Evolutionary conservation across 495 filamentous ascomycete species (phyloP), one percentile per base, ranked within the genome.

Genomic region (Ramalina peruviana): DNA sequence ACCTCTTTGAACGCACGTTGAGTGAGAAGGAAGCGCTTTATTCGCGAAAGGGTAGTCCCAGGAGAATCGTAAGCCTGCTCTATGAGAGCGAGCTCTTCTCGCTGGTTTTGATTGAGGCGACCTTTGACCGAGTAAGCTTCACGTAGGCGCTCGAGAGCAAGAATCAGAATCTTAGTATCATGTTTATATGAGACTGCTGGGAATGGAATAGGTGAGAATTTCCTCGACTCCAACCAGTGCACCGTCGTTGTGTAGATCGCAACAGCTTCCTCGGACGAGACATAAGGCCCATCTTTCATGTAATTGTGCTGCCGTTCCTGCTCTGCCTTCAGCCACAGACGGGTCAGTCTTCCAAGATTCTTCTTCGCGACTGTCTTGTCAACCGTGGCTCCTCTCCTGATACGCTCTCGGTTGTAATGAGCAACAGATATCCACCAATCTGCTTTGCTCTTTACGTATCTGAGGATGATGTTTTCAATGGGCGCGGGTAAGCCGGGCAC

Each of bases 281-380:
- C 90, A 52, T 99, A 99, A 1, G 93, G 93, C 4, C 93, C 93
- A 59, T 99, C 93, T 68, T 99, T 99, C 80, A 97, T 85, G 62
- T 99, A 97, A 62, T 99, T 99, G 69, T 99, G 93, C 62, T 99
- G 93, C 41, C 93, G 72, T 60, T 99, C 93, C 65, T 99, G 93
- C 67, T 99, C 93, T 6, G 93, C 84, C 74, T 99, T 99, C 54
- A 99, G 76, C 93, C 93, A 99, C 30, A 99, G 65, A 47, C 92
- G 78, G 9, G 92, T 99, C 49, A 99, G 74, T 52, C 92, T 85
- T 51, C 92, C 92, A 54, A 99, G 70, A 57, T 99, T 99, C 78
- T 99, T 99, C 78, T 97, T 99, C 27, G 92, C 92, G 39, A 99
- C 92, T 1, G 92, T 99, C 71, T 98, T 98, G 62, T 98, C 92